Evolutionary conservation across 2,329 filamentous ascomycete genomes (phyloP), one percentile per base, ranked within the genome.

Genomic region (Neonectria coccinea): DNA sequence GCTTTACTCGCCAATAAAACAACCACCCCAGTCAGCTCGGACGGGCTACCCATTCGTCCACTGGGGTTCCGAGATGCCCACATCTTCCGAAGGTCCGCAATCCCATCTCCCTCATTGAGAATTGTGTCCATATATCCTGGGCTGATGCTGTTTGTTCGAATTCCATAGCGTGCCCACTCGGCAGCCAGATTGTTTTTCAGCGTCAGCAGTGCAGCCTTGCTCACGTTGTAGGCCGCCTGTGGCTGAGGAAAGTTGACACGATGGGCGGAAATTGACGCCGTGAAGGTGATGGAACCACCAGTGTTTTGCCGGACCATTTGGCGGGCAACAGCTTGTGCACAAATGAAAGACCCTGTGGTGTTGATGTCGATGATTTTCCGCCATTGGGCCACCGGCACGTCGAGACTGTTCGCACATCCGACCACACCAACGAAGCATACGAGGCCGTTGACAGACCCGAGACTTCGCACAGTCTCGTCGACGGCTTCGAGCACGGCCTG

Each of bases 41-140:
- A 83, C 0, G 87, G 86, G 62, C 80, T 72, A 0, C 89, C 89
- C 88, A 92, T 91, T 27, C 89, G 79, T 0, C 89, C 88, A 78
- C 85, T 85, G 0, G 89, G 89, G 73, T 89, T 88, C 55, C 87
- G 80, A 18, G 78, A 78, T 20, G 81, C 81, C 89, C 89, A 91
- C 3, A 84, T 81, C 25, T 79, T 80, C 57, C 85, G 81, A 44
- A 83, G 82, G 39, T 82, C 80, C 7, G 82, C 82, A 45, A 91
- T 74, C 1, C 85, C 86, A 9, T 85, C 83, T 0, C 89, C 89
- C 62, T 89, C 88, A 71, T 93, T 93, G 50, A 93, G 77, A 14
- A 92, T 87, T 0, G 90, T 92, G 70, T 92, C 90, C 88, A 93
- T 92, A 69, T 94, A 93, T 1, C 91, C 91, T 0, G 91, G 91